Conservation (phyloP, 2,329 filamentous ascomycete species). For the Penicillium sp. region DNA sequence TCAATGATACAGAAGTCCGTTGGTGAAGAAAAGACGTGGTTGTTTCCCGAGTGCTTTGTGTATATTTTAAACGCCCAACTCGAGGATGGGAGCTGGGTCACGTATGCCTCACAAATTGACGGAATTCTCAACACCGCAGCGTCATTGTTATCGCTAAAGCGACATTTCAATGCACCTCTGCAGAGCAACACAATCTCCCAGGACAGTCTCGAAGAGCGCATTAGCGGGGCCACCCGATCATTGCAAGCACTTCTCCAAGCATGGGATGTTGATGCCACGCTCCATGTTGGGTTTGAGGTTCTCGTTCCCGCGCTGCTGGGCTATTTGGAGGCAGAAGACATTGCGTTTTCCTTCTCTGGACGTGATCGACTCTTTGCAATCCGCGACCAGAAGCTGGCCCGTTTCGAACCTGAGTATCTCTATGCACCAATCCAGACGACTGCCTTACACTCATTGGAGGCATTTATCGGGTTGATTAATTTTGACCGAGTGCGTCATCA, state of each 20-base stretch:
- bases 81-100: conserved; percentile 28
- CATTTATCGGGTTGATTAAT: conserved; percentile 37
- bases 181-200: neutral
- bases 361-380: conserved; percentile 9
- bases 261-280: conserved; percentile 30
- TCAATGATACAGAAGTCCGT: conserved; percentile 24
- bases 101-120: conserved; percentile 29
- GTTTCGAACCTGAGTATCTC: conserved; percentile 29
- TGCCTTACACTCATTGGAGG: conserved; percentile 40
- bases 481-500: conserved; percentile 40
- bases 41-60: conserved; percentile 35
- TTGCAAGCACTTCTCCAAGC: conserved; percentile 22
- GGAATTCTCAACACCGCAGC: conserved; percentile 37
- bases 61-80: conserved; percentile 29
- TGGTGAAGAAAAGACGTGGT: conserved; percentile 20
- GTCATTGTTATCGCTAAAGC: conserved; percentile 31
- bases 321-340: conserved; percentile 17
- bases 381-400: conserved; percentile 27
- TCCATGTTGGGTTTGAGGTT: conserved; percentile 39
- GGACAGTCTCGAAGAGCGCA: neutral
- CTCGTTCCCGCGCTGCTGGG: conserved; percentile 33
- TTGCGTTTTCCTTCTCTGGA: neutral
- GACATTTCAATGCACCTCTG: neutral
- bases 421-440: conserved; percentile 30
- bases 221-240: conserved; percentile 12